These are phyloP conservation scores for Trypanosoma mega DNA, from an alignment of 208 protist species.

Conservation along the genomic window DNA sequence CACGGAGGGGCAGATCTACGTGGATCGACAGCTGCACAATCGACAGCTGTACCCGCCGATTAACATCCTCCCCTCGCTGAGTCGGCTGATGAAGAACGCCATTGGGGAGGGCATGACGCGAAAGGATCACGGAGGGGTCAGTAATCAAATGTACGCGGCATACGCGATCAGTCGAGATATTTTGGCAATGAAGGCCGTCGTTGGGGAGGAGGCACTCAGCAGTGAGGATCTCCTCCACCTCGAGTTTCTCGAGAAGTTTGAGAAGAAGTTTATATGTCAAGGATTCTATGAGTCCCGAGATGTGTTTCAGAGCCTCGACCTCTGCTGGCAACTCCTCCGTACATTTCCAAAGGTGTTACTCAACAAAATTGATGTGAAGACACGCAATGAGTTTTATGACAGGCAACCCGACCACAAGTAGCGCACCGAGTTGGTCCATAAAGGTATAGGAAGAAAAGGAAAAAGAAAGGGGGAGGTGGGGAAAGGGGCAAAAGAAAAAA, in stretches of 20 bases:
- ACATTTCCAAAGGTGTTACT: constrained; percentile 98
- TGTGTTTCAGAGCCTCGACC: constrained; percentile 99
- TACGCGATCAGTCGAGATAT: constrained; percentile 99
- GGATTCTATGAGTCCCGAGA: constrained; percentile 96
- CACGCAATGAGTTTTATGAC: constrained; percentile 94
- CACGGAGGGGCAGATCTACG: constrained; percentile 99
- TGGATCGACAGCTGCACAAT: constrained; percentile 99
- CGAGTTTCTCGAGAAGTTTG: constrained; percentile 99
- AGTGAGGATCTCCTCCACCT: constrained; percentile 98
- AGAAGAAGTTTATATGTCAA: constrained; percentile 99
- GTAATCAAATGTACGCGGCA: constrained; percentile 99
- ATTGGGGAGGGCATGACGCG: constrained; percentile 99
- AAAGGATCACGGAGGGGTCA: constrained; percentile 98
- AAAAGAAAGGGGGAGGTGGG: background rate
- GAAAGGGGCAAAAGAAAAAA: background rate
- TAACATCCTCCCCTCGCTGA: constrained; percentile 99
- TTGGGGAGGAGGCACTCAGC: constrained; percentile 99
- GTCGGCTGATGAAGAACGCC: constrained; percentile 99
- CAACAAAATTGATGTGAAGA: constrained; percentile 97
- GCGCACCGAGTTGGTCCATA: background rate
- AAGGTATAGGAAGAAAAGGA: constrained; percentile 7
- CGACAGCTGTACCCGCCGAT: constrained; percentile 99
- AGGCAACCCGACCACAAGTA: constrained; percentile 59
- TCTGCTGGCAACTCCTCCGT: constrained; percentile 98
- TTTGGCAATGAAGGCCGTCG: constrained; percentile 99